A percentile compares a stretch with the other conserved stretches of the same genome.
Conservation (phyloP, 106 monocot species). For the Posidonia australis region DNA sequence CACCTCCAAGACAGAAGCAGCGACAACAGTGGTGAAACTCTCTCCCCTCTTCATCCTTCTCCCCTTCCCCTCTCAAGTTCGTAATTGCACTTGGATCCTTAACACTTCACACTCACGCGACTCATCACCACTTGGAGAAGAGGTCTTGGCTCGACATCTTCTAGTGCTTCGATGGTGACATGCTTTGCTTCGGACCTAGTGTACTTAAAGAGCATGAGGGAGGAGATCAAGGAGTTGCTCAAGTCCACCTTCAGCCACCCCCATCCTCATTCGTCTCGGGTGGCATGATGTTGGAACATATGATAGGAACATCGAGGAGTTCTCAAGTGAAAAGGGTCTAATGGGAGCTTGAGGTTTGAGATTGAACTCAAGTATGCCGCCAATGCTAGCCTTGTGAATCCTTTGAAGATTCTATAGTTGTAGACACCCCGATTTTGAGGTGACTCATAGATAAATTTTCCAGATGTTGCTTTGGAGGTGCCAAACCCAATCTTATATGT, state of each 20-base stretch:
- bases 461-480: no score
- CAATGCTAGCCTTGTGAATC: conserved; percentile 97
- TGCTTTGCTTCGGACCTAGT: conserved; percentile 44
- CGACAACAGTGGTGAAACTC: neutral
- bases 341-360: conserved; percentile 92
- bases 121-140: neutral
- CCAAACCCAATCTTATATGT: no score
- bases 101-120: neutral
- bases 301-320: conserved; percentile 88
- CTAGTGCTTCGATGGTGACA: conserved; percentile 8
- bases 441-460: no score
- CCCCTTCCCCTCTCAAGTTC: conserved; percentile 1
- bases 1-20: neutral
- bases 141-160: neutral
- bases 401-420: conserved; percentile 81
- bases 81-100: neutral
- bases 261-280: conserved; percentile 86
- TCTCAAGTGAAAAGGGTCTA: conserved; percentile 80
- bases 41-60: neutral
- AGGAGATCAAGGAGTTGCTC: conserved; percentile 79
- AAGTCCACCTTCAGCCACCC: conserved; percentile 60
- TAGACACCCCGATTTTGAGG: no score
- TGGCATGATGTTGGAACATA: conserved; percentile 99
- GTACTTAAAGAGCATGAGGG: conserved; percentile 70
- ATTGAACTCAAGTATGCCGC: conserved; percentile 76